Evolutionary conservation across 1,139 yeast genomes (phyloP), one percentile per base, ranked within the genome.

Genomic region (Pneumocystis carinii): DNA sequence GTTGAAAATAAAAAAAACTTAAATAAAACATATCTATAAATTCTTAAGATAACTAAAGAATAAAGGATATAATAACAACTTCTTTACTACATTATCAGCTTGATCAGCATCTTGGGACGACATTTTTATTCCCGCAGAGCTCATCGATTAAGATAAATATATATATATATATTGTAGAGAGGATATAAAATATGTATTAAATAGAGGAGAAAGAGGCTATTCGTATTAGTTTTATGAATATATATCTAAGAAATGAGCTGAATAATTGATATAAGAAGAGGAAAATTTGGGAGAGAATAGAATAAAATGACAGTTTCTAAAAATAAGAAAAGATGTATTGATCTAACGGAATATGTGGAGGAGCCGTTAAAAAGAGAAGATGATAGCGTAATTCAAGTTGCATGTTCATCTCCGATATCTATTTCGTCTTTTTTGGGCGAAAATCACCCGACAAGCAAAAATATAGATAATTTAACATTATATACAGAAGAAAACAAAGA

Each of bases 1-100:
- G 81, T 88, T 14, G 97, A 89, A 80, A 89, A 90, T 70, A 87
- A 36, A 19, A 59, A 24, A 19, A 58, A 35, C n/a, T 63, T 62
- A 37, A 56, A n/a, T 6, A 62, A 37, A n/a, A 62, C 62, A 58
- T 38, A n/a, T 35, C 63, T 55, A 32, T 5, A 42, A 19, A 19
- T 35, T 58, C 15, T 39, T 48, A 27, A 5, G 1, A 38, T 24
- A n/a, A 61, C 8, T 14, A n/a, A 19, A 24, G 12, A 35, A 29
- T 7, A 37, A 7, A 7, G 4, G 17, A 53, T 32, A 53, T 32
- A 57, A 2, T 24, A 19, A 37, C 7, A 27, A 57, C 27, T 19
- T 57, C 37, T 39, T 39, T 29, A 7, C 12, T 14, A 36, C 19
- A 5, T 39, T 37, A 19, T 57, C 32, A 10, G 10, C 3, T 24